Evolutionary conservation across 1,284 basidiomycete genomes (phyloP).

Genomic region (Veloporphyrellus conicus): DNA sequence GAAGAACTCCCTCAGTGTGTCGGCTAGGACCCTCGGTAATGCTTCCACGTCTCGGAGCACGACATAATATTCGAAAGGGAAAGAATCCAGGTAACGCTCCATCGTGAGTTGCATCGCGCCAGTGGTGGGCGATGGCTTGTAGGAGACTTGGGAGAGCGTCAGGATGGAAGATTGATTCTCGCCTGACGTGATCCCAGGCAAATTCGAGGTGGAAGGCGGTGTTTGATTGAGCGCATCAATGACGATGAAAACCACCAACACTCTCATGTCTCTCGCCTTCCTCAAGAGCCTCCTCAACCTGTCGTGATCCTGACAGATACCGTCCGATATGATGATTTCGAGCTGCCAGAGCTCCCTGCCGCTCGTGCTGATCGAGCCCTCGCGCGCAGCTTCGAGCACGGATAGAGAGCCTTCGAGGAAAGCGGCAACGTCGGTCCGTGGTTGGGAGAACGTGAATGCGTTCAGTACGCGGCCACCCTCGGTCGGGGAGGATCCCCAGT

Average conservation of each 20-base stretch:
- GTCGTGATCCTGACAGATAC: constrained; percentile 96
- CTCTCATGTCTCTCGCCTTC: constrained; percentile 83
- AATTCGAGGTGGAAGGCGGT: constrained; percentile 16
- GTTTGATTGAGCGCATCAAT: constrained; percentile 78
- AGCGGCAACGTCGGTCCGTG: constrained; percentile 83
- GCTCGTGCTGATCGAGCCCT: constrained; percentile 45
- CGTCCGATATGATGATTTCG: constrained; percentile 98
- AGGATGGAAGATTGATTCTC: constrained; percentile 73
- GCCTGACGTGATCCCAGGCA: neutral
- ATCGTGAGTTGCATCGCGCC: constrained; percentile 87
- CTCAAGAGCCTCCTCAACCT: constrained; percentile 76
- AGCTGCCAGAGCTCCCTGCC: constrained; percentile 92
- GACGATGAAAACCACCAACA: constrained; percentile 97
- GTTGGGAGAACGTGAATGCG: constrained; percentile 88
- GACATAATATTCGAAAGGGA: constrained; percentile 98
- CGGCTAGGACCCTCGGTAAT: constrained; percentile 87
- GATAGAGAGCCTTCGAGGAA: constrained; percentile 82
- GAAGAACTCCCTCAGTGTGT: constrained; percentile 90
- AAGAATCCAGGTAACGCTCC: constrained; percentile 89
- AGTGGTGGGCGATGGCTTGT: constrained; percentile 62
- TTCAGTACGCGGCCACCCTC: constrained; percentile 56
- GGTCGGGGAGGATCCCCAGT: constrained; percentile 28
- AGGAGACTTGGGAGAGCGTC: constrained; percentile 89
- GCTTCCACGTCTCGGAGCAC: constrained; percentile 89
- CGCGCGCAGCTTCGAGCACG: constrained; percentile 73